Percentiles rank a stretch among this genome's conserved stretches.
These are phyloP conservation scores for Serendipita vermifera DNA, from an alignment of 768 basidiomycete genomes.

Conservation along the genomic window DNA sequence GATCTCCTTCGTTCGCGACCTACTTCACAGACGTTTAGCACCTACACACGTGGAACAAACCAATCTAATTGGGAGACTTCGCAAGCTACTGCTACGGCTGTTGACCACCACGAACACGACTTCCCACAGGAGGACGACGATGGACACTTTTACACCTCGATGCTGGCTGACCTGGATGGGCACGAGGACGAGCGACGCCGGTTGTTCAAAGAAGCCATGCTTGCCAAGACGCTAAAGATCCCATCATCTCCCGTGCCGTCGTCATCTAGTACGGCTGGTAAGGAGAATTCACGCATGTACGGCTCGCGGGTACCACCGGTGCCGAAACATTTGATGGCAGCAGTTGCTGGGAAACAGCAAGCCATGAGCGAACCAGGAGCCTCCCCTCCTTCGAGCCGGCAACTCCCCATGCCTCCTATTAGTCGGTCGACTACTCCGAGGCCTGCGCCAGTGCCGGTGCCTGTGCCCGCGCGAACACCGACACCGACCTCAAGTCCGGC, in stretches of 20 bases:
- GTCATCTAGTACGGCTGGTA: background rate
- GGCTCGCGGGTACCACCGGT: background rate
- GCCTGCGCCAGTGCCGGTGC: too few species aligned
- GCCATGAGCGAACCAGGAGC: background rate
- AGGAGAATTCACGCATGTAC: background rate
- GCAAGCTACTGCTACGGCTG: background rate
- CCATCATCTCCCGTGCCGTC: too few species aligned
- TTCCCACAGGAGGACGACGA: conserved; percentile 1
- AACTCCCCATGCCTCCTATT: background rate
- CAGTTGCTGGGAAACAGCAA: background rate
- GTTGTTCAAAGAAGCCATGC: background rate
- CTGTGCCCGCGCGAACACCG: too few species aligned
- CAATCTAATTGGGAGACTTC: background rate
- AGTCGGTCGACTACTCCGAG: background rate
- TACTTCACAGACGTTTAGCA: conserved; percentile 5
- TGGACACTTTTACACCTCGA: conserved; percentile 1
- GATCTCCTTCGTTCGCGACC: background rate
- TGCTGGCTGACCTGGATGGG: background rate
- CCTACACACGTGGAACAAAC: conserved; percentile 1
- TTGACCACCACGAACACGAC: conserved; percentile 1
- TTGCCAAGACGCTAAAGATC: background rate
- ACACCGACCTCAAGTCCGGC: too few species aligned
- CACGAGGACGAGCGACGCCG: background rate
- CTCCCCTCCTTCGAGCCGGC: background rate
- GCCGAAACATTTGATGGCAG: conserved; percentile 4